Conservation (phyloP, 116 monocot species). For the Dioscorea cayenensis region DNA sequence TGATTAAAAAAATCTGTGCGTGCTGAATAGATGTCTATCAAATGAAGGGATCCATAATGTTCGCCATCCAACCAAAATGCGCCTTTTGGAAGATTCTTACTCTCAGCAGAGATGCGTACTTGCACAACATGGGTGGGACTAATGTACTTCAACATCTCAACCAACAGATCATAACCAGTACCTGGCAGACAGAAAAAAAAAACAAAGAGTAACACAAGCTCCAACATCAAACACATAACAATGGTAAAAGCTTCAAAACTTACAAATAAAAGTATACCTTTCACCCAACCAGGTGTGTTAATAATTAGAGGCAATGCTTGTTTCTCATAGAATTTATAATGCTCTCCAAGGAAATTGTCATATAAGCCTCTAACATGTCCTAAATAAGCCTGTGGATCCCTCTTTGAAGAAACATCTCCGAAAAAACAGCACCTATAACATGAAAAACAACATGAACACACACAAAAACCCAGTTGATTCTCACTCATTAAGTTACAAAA, state of each 20-base stretch:
- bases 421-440: constrained; percentile 62
- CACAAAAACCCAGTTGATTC: background rate
- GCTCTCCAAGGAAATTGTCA: constrained; percentile 55
- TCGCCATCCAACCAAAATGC: constrained; percentile 61
- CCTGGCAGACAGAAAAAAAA: constrained; percentile 34
- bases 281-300: constrained; percentile 97
- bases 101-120: constrained; percentile 53
- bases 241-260: background rate
- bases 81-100: constrained; percentile 79
- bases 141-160: constrained; percentile 68
- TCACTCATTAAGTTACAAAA: background rate
- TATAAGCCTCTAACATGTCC: constrained; percentile 44
- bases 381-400: constrained; percentile 77
- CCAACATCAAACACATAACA: background rate
- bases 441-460: background rate
- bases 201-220: background rate
- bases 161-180: constrained; percentile 75
- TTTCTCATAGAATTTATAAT: constrained; percentile 19
- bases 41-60: constrained; percentile 13
- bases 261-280: constrained; percentile 39
- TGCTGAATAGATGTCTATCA: constrained; percentile 42
- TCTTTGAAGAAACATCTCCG: constrained; percentile 88
- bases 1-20: constrained; percentile 35
- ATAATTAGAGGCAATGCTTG: constrained; percentile 59
- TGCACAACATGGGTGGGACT: constrained; percentile 63